A percentile compares a stretch with the other conserved stretches of the same genome.
These are phyloP conservation scores for Pseudogymnoascus sp. DNA, from an alignment of 2,329 filamentous ascomycete species.

Conservation along the genomic window DNA sequence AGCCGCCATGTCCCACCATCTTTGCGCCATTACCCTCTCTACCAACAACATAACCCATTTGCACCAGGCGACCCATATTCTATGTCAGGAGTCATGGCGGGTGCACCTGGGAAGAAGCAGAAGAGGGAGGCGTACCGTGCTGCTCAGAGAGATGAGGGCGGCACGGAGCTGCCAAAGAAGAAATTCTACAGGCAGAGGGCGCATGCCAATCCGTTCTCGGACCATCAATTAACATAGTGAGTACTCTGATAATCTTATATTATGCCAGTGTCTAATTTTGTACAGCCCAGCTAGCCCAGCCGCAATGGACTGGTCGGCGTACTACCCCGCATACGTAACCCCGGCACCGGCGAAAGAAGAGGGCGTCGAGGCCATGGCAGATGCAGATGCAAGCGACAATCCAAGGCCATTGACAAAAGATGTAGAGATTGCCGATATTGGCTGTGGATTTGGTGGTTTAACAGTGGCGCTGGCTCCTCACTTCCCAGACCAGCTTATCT, in stretches of 20 bases:
- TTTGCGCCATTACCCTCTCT: background rate
- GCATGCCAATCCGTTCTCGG: slow-evolving; percentile 96
- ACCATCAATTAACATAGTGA: slow-evolving; percentile 84
- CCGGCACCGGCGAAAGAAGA: slow-evolving; percentile 31
- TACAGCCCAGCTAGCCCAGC: slow-evolving; percentile 67
- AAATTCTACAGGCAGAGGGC: slow-evolving; percentile 94
- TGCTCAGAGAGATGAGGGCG: slow-evolving; percentile 42
- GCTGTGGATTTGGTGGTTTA: slow-evolving; percentile 90
- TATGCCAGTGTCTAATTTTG: slow-evolving; percentile 13
- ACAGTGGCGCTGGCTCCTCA: slow-evolving; percentile 76
- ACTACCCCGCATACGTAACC: slow-evolving; percentile 68
- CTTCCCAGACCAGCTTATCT: slow-evolving; percentile 71
- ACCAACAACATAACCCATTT: slow-evolving; percentile 1
- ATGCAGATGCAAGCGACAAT: slow-evolving; percentile 16
- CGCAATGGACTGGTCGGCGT: slow-evolving; percentile 83
- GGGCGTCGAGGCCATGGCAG: slow-evolving; percentile 22
- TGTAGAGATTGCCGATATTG: slow-evolving; percentile 92
- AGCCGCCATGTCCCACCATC: slow-evolving; percentile 1
- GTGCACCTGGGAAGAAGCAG: slow-evolving; percentile 48
- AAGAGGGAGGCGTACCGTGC: slow-evolving; percentile 61
- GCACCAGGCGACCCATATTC: background rate
- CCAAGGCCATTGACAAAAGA: slow-evolving; percentile 48
- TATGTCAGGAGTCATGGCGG: slow-evolving; percentile 30
- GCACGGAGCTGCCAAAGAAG: slow-evolving; percentile 66
- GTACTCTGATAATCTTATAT: slow-evolving; percentile 26